These are phyloP conservation scores for Aureobasidium musti DNA, from an alignment of 2,329 filamentous ascomycete species.

Conservation along the genomic window DNA sequence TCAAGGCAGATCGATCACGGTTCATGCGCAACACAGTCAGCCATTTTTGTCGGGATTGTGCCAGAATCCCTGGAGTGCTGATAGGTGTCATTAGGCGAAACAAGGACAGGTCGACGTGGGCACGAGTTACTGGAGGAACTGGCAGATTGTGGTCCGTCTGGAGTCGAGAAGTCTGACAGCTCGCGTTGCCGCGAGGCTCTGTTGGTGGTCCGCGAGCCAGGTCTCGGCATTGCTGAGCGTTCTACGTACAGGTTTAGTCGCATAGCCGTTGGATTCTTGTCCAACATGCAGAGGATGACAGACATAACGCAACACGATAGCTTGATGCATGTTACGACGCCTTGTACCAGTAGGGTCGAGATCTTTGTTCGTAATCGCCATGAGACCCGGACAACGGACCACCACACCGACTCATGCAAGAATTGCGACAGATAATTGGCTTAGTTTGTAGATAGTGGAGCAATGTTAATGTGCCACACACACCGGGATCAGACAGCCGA, in stretches of 20 bases:
- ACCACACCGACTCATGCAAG: slow-evolving; percentile 5
- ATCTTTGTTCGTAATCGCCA: not conserved
- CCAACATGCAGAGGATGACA: not conserved
- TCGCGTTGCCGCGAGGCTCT: slow-evolving; percentile 24
- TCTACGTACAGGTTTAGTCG: slow-evolving; percentile 22
- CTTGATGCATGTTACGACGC: not conserved
- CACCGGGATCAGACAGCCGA: slow-evolving; percentile 15
- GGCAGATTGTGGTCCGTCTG: slow-evolving; percentile 14
- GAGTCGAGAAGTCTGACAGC: slow-evolving; percentile 4
- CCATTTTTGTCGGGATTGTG: slow-evolving; percentile 11
- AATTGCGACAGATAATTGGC: slow-evolving; percentile 24
- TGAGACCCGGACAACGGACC: slow-evolving; percentile 13
- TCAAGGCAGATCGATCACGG: slow-evolving; percentile 1
- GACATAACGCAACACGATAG: slow-evolving; percentile 19
- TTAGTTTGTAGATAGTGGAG: not conserved
- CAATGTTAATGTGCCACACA: slow-evolving; percentile 2
- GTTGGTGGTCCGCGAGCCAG: slow-evolving; percentile 4
- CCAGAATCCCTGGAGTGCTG: not conserved
- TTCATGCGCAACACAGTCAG: slow-evolving; percentile 3
- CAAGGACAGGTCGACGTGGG: not conserved
- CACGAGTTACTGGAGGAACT: not conserved
- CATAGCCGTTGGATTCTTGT: slow-evolving; percentile 15
- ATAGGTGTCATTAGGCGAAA: not conserved
- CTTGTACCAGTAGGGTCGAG: slow-evolving; percentile 11
- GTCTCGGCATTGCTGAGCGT: slow-evolving; percentile 17